Evolutionary conservation across 2,329 filamentous ascomycete genomes (phyloP).

Genomic region (Chaetomium strumarium): DNA sequence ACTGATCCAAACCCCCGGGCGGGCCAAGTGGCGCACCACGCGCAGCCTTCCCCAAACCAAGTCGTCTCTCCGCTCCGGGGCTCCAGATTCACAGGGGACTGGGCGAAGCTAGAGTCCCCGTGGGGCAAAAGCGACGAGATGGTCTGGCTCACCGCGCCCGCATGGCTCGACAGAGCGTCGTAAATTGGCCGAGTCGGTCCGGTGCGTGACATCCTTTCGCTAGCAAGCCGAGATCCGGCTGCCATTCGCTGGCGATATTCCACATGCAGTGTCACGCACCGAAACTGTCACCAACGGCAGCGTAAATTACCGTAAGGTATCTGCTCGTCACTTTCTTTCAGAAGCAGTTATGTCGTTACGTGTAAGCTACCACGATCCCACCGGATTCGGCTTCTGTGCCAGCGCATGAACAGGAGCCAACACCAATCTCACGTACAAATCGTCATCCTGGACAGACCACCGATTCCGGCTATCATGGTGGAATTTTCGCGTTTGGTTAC

Average conservation of each 20-base stretch:
- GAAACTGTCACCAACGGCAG: background rate
- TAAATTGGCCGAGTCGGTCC: constrained; percentile 27
- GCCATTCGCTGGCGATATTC: constrained; percentile 14
- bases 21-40: background rate
- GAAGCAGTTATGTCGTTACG: too few relatives aligned
- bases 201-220: constrained; percentile 18
- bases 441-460: too few relatives aligned
- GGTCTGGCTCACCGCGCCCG: constrained; percentile 4
- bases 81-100: constrained; percentile 3
- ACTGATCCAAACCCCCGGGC: background rate
- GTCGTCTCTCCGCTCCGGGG: background rate
- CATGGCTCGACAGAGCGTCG: constrained; percentile 4
- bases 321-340: background rate
- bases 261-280: constrained; percentile 8
- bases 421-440: too few relatives aligned
- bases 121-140: background rate
- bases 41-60: background rate
- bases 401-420: too few relatives aligned
- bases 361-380: too few relatives aligned
- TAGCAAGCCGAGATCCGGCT: constrained; percentile 12
- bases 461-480: too few relatives aligned
- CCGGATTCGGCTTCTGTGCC: too few relatives aligned
- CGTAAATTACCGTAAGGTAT: constrained; percentile 6
- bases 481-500: too few relatives aligned
- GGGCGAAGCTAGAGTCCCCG: background rate